These are phyloP conservation scores for Oryza punctata DNA, from an alignment of 176 grass and related monocot species.

Conservation along the genomic window DNA sequence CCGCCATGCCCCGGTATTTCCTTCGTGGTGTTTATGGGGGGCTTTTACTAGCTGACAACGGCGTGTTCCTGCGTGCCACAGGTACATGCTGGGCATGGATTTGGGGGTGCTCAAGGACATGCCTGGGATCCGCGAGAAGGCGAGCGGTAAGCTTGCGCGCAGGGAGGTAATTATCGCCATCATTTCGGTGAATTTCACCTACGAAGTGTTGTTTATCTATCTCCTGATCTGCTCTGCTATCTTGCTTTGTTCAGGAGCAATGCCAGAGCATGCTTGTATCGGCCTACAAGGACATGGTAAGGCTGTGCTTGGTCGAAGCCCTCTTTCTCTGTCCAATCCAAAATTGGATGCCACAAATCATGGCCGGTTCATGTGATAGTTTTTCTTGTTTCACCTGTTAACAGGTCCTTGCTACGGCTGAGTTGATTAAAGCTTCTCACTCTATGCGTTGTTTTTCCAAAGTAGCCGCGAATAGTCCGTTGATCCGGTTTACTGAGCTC, in stretches of 20 bases:
- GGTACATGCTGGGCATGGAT: slow-evolving; percentile 62
- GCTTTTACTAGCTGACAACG: not conserved
- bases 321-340: not conserved
- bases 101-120: slow-evolving; percentile 82
- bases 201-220: not conserved
- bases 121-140: slow-evolving; percentile 64
- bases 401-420: slow-evolving; percentile 58
- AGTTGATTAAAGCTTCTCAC: slow-evolving; percentile 72
- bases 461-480: slow-evolving; percentile 33
- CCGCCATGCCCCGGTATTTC: not conserved
- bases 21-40: not conserved
- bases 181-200: slow-evolving; percentile 8
- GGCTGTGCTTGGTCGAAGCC: not conserved
- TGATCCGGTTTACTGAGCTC: slow-evolving; percentile 55
- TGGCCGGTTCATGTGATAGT: not conserved
- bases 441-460: slow-evolving; percentile 75
- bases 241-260: slow-evolving; percentile 55
- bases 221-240: slow-evolving; percentile 24
- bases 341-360: not conserved
- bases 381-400: slow-evolving; percentile 23
- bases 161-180: slow-evolving; percentile 58
- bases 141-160: slow-evolving; percentile 58
- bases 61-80: slow-evolving; percentile 35
- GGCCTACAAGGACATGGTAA: slow-evolving; percentile 87
- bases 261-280: slow-evolving; percentile 52